These are phyloP conservation scores for Phaseolus coccineus DNA, from an alignment of 331 rosid genomes.

Conservation along the genomic window DNA sequence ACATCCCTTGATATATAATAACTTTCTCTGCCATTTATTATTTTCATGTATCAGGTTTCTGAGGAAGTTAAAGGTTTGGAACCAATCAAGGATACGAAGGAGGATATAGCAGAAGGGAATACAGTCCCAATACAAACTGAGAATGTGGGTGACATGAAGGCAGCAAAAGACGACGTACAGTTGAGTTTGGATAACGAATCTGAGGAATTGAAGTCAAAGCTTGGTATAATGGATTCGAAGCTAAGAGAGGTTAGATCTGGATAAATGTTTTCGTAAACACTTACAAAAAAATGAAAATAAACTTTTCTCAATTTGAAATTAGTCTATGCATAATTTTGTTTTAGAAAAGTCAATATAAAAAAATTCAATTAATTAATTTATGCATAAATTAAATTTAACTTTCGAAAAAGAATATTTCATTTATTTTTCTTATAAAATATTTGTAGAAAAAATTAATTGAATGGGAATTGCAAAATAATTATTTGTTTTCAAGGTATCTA, in stretches of 20 bases:
- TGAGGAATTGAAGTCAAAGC: slow-evolving; percentile 69
- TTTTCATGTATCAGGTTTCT: slow-evolving; percentile 50
- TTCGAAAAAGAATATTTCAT: too few relatives aligned
- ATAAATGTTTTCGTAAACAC: too few relatives aligned
- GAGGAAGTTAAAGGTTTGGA: slow-evolving; percentile 62
- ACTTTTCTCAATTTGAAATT: too few relatives aligned
- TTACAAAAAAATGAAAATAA: too few relatives aligned
- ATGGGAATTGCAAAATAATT: too few relatives aligned
- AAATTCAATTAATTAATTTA: too few relatives aligned
- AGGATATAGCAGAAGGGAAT: slow-evolving; percentile 46
- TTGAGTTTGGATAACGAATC: slow-evolving; percentile 56
- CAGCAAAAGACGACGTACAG: slow-evolving; percentile 57
- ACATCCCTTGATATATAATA: slow-evolving; percentile 26
- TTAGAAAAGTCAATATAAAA: too few relatives aligned
- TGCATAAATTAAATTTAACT: too few relatives aligned
- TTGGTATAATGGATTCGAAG: slow-evolving; percentile 63
- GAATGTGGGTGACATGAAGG: slow-evolving; percentile 42
- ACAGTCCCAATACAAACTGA: slow-evolving; percentile 48
- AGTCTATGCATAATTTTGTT: too few relatives aligned
- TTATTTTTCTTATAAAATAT: too few relatives aligned
- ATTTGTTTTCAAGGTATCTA: background rate
- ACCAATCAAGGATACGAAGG: slow-evolving; percentile 50
- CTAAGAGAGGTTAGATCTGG: slow-evolving; percentile 70
- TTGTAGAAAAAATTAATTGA: too few relatives aligned
- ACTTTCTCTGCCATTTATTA: slow-evolving; percentile 4